Evolutionary conservation across 139 green algal genomes (phyloP).

Genomic region (Zygnema cylindricum): DNA sequence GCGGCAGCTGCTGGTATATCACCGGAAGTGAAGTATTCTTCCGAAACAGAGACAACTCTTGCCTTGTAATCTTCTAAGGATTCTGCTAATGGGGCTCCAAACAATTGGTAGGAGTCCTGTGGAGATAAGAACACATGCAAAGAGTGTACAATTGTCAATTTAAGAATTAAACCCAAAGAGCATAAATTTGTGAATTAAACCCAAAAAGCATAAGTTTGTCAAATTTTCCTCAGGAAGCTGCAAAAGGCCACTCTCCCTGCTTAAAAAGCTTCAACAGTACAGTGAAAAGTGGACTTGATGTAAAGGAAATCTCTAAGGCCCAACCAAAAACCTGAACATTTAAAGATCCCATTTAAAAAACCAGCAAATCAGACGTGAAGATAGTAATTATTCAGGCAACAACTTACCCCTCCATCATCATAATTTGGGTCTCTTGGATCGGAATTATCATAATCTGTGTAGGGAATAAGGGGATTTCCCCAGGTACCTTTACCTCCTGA

Average conservation of each 20-base stretch:
- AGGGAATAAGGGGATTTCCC: slow-evolving; percentile 35
- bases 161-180: too few species aligned
- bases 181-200: too few species aligned
- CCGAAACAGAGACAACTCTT: slow-evolving; percentile 71
- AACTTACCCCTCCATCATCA: slow-evolving; percentile 46
- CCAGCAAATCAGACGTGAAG: too few species aligned
- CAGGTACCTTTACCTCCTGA: slow-evolving; percentile 42
- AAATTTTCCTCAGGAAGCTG: not conserved
- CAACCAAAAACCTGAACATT: too few species aligned
- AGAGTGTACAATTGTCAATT: not conserved
- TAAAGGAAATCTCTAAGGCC: too few species aligned
- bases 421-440: slow-evolving; percentile 58
- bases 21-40: slow-evolving; percentile 86
- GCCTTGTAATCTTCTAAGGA: slow-evolving; percentile 73
- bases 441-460: slow-evolving; percentile 3
- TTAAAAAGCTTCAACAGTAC: too few species aligned
- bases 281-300: not conserved
- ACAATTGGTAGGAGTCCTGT: slow-evolving; percentile 25
- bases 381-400: too few species aligned
- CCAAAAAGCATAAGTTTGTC: too few species aligned
- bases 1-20: slow-evolving; percentile 73
- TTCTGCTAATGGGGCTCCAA: slow-evolving; percentile 27
- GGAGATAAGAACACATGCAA: slow-evolving; percentile 22
- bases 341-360: too few species aligned
- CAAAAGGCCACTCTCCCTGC: not conserved